Percentiles rank a stretch among this genome's conserved stretches.
phyloP scores from a whole-genome alignment of 495 filamentous ascomycete genomes.

The Tuber borchii region DNA sequence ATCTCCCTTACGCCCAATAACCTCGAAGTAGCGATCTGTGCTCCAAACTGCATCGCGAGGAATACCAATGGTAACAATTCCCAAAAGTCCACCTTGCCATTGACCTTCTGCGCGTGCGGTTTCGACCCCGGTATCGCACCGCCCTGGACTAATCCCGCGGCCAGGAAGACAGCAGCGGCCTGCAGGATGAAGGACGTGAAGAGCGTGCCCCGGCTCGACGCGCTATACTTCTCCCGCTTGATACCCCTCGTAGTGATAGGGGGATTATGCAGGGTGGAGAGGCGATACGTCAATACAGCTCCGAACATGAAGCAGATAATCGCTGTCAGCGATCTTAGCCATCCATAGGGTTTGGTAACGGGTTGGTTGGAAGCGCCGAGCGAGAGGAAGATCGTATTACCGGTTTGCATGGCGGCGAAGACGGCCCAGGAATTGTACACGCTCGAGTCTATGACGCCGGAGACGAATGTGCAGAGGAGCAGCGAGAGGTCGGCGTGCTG shows the following conservation, averaged over 20 bases:
- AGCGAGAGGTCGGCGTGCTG: constrained; percentile 51
- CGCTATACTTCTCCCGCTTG: neutral
- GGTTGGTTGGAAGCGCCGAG: constrained; percentile 55
- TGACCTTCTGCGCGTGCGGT: neutral
- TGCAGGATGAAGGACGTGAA: constrained; percentile 2
- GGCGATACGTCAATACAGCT: constrained; percentile 43
- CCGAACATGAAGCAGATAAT: constrained; percentile 54
- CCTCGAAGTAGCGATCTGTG: constrained; percentile 60
- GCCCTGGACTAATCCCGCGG: neutral
- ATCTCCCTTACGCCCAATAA: constrained; percentile 61
- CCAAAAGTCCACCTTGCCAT: constrained; percentile 34
- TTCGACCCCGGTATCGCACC: constrained; percentile 1
- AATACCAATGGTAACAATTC: constrained; percentile 56
- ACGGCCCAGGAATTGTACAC: constrained; percentile 58
- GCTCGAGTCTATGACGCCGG: constrained; percentile 56
- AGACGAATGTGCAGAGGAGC: constrained; percentile 53
- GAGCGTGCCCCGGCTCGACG: neutral
- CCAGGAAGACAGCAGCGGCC: neutral
- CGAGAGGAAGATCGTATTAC: constrained; percentile 63
- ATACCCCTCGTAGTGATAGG: neutral
- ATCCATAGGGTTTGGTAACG: constrained; percentile 51
- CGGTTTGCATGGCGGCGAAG: constrained; percentile 60
- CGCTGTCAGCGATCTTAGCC: constrained; percentile 59
- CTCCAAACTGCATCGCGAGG: constrained; percentile 64
- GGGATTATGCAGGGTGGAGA: constrained; percentile 8